Percentiles rank a stretch among this genome's conserved stretches.
phyloP scores from a whole-genome alignment of 2,329 filamentous ascomycete genomes.

The Colletotrichum agaves region DNA sequence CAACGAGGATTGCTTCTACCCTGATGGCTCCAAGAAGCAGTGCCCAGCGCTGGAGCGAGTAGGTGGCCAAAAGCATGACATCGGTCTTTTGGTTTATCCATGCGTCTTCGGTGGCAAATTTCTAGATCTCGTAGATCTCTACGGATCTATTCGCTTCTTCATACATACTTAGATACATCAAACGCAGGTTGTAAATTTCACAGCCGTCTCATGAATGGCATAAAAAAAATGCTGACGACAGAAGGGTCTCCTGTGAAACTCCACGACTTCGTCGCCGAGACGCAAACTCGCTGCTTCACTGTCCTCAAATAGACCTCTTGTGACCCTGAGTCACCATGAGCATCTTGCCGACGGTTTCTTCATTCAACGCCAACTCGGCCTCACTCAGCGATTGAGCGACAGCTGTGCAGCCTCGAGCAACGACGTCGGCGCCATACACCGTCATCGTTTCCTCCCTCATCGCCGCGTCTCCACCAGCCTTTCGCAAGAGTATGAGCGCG shows the following conservation, averaged over 20 bases:
- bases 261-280: too few species aligned
- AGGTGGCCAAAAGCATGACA: too few species aligned
- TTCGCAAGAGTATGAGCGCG: conserved; percentile 43
- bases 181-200: background rate
- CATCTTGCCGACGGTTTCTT: conserved; percentile 45
- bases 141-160: too few species aligned
- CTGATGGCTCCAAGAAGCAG: conserved; percentile 20
- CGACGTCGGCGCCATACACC: conserved; percentile 47
- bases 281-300: too few species aligned
- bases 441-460: conserved; percentile 40
- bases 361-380: conserved; percentile 45
- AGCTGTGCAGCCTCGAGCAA: conserved; percentile 47
- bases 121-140: too few species aligned
- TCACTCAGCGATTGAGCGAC: conserved; percentile 49
- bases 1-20: conserved; percentile 26
- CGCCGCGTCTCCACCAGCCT: conserved; percentile 16
- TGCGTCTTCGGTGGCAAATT: too few species aligned
- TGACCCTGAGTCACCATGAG: conserved; percentile 47
- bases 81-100: too few species aligned
- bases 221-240: too few species aligned
- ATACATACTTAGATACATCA: too few species aligned
- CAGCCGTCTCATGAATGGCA: too few species aligned
- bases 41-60: too few species aligned
- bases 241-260: too few species aligned
- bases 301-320: conserved; percentile 37